Percentiles rank a stretch among this genome's conserved stretches.
phyloP scores from a whole-genome alignment of 164 flowering plant species.

The Magnolia sinica region DNA sequence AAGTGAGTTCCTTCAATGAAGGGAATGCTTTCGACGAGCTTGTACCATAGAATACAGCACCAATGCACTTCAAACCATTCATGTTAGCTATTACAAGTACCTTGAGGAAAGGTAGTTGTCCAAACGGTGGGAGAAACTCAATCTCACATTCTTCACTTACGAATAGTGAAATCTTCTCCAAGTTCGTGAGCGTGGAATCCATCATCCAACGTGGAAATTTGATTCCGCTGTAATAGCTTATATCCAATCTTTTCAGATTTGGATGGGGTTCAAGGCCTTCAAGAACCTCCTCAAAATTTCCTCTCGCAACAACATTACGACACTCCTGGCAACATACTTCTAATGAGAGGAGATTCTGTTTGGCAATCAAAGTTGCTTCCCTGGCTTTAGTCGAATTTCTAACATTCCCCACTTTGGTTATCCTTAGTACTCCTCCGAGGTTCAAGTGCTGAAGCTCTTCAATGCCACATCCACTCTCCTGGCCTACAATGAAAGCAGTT shows the following conservation, averaged over 20 bases:
- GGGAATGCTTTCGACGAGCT: background rate
- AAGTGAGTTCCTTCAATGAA: background rate
- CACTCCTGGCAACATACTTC: background rate
- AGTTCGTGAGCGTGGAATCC: background rate
- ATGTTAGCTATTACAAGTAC: background rate
- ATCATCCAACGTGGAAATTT: slow-evolving; percentile 5
- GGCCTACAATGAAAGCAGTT: background rate
- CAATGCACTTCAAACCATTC: background rate
- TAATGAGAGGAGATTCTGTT: background rate
- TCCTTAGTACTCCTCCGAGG: background rate
- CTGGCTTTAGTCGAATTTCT: background rate
- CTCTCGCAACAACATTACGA: background rate
- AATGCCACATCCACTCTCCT: background rate
- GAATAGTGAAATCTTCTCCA: background rate
- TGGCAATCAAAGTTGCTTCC: background rate
- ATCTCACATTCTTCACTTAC: background rate
- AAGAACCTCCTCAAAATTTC: background rate
- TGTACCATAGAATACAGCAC: background rate
- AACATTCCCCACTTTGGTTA: background rate
- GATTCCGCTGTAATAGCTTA: background rate
- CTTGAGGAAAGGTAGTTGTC: background rate
- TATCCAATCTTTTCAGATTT: background rate
- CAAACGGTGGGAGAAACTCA: background rate
- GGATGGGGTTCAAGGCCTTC: slow-evolving; percentile 6
- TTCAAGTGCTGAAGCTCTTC: background rate